Base-by-base conservation (phyloP, 306 rosid genomes). In the Vigna nakashimae region DNA sequence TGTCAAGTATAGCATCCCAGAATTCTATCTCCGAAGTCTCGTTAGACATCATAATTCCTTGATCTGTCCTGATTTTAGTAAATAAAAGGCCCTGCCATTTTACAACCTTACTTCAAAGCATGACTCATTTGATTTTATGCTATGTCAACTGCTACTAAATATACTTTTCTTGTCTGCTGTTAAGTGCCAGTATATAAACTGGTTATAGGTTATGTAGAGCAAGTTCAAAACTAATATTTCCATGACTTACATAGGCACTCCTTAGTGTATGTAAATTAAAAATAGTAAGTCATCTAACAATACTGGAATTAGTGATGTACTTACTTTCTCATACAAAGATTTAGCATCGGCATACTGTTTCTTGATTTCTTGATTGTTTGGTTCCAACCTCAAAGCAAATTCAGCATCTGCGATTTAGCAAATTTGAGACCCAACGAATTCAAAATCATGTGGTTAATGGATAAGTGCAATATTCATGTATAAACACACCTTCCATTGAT, bases 321-420 rank as follows among this genome's bases (percentile, higher is more conserved):
- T 86, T 84, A 92, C 99, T 62, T 92, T 92, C 71, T 91, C 97
- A 73, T 85, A 85, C 81, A 88, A 78, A 72, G 94, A 82, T 82
- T 90, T 95, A 76, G 91, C 89, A 81, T 92, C 99, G 15, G 89
- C 82, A 79, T 86, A 89, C 64, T 95, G 99, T 79, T 87, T 92
- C 88, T 95, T 95, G 88, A 92, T 81, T 82, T 95, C 99, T 86
- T 91, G 92, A 85, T 95, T 95, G 71, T 87, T 87, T 51, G 97
- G 98, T 84, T 95, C 96, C 97, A 95, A 87, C 83, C 92, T 88
- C 82, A 89, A 80, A 83, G 97, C 91, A 90, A 92, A 91, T 73
- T 90, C 97, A 32, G 98, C 91, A 95, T 95, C 99, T 95, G 89
- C 78, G 81, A 79, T 82, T 79, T 60, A 72, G 76, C 69, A 87